A percentile compares a stretch with the other conserved stretches of the same genome.
Evolutionary conservation across 2,329 filamentous ascomycete genomes (phyloP).

Genomic region (Thelonectria rubi): DNA sequence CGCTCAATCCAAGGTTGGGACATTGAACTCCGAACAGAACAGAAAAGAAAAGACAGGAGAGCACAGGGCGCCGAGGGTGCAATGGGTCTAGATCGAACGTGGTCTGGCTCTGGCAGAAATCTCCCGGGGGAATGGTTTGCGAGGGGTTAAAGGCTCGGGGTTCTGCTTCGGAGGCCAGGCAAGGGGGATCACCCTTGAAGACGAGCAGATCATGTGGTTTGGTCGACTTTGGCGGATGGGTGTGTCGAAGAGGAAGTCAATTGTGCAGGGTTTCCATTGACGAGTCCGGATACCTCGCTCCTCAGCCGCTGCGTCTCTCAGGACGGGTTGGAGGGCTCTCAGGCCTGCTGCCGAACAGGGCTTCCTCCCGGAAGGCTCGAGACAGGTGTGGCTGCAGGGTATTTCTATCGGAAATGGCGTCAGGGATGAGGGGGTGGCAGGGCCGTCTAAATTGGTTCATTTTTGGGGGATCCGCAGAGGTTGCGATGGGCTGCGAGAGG

Average conservation of each 20-base stretch:
- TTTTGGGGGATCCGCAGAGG: slow-evolving; percentile 10
- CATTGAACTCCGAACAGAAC: slow-evolving; percentile 5
- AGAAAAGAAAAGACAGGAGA: not conserved
- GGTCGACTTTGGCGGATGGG: not conserved
- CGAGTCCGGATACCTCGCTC: not conserved
- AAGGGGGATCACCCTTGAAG: slow-evolving; percentile 10
- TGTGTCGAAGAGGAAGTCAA: not conserved
- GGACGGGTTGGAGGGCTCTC: not conserved
- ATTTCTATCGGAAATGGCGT: not conserved
- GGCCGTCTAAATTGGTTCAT: slow-evolving; percentile 14
- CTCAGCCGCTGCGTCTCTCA: not conserved
- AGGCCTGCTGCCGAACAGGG: slow-evolving; percentile 3
- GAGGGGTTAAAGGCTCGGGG: slow-evolving; percentile 6
- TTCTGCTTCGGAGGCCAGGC: not conserved
- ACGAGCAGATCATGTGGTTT: slow-evolving; percentile 13
- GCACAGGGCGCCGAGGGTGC: slow-evolving; percentile 3
- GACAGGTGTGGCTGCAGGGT: slow-evolving; percentile 16
- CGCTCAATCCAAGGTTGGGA: not conserved
- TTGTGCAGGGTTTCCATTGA: not conserved
- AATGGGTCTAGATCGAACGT: slow-evolving; percentile 15
- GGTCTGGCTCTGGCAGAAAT: slow-evolving; percentile 8
- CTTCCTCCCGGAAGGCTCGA: not conserved
- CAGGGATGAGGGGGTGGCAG: not conserved
- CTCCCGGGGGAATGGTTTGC: slow-evolving; percentile 21
- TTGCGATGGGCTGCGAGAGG: no score